These are phyloP conservation scores for Luffa acutangula DNA, from an alignment of 306 rosid genomes.

Conservation along the genomic window DNA sequence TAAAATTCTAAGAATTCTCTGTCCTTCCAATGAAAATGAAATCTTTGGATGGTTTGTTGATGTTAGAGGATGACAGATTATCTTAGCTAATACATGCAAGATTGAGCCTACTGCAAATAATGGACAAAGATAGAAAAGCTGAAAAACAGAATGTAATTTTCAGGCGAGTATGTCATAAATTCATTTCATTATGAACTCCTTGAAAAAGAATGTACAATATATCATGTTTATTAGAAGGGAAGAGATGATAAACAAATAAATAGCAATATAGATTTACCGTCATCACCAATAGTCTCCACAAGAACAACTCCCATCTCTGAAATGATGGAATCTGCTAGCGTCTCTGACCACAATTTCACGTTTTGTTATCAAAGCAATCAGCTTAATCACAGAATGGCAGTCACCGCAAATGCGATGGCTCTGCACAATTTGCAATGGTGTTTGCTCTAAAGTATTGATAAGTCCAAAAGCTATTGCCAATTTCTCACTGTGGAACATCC, in stretches of 20 bases:
- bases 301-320: conserved; percentile 71
- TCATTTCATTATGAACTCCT: background rate
- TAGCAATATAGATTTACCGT: conserved; percentile 10
- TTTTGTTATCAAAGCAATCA: conserved; percentile 50
- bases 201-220: background rate
- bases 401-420: conserved; percentile 61
- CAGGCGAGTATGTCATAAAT: background rate
- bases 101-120: background rate
- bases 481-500: conserved; percentile 65
- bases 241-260: background rate
- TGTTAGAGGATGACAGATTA: background rate
- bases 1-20: background rate
- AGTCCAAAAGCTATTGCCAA: conserved; percentile 77
- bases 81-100: too few relatives aligned
- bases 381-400: conserved; percentile 72
- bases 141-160: background rate
- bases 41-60: background rate
- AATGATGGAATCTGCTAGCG: conserved; percentile 81
- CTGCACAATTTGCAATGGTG: conserved; percentile 62
- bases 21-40: background rate
- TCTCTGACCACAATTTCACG: conserved; percentile 73
- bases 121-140: background rate
- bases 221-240: background rate
- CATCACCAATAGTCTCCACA: conserved; percentile 88
- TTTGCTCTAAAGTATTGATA: conserved; percentile 43